These are phyloP conservation scores for Grammothele lineata DNA, from an alignment of 768 basidiomycete genomes.

Conservation along the genomic window DNA sequence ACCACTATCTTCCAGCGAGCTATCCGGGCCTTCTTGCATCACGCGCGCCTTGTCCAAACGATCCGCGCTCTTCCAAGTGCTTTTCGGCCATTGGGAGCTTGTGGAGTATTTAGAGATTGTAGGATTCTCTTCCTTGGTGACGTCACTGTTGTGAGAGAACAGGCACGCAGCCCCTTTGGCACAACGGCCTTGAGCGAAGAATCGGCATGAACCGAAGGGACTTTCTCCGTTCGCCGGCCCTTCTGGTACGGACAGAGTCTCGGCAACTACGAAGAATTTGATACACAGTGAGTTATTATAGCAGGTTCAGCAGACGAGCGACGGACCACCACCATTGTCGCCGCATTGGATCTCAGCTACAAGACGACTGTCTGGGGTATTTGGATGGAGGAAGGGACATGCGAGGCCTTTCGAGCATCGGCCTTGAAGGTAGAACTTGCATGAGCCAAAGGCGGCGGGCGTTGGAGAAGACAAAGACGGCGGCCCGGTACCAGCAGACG, in stretches of 20 bases:
- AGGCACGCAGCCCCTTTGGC: background rate
- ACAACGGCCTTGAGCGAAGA: background rate
- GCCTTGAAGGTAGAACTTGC: slow-evolving; percentile 25
- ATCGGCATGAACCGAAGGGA: background rate
- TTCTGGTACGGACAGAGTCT: too few relatives aligned
- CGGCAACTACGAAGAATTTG: too few relatives aligned
- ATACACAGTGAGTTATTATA: too few relatives aligned
- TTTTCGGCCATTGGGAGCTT: too few relatives aligned
- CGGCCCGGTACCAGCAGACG: too few relatives aligned
- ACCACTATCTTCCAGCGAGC: too few relatives aligned
- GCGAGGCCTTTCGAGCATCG: slow-evolving; percentile 25
- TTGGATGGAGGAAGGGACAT: slow-evolving; percentile 23
- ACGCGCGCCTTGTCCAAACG: background rate
- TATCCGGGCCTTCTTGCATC: background rate
- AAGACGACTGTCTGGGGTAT: background rate
- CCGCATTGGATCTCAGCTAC: background rate
- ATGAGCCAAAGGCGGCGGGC: slow-evolving; percentile 8
- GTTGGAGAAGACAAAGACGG: background rate
- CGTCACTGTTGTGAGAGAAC: too few relatives aligned
- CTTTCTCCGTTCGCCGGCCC: background rate
- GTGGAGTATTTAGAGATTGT: too few relatives aligned
- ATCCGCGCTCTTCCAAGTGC: too few relatives aligned
- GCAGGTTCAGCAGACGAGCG: too few relatives aligned
- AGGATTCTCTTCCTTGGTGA: too few relatives aligned
- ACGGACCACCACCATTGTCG: too few relatives aligned